Base-by-base conservation (phyloP, 1,139 yeast species). In the Geotrichum candidum region DNA sequence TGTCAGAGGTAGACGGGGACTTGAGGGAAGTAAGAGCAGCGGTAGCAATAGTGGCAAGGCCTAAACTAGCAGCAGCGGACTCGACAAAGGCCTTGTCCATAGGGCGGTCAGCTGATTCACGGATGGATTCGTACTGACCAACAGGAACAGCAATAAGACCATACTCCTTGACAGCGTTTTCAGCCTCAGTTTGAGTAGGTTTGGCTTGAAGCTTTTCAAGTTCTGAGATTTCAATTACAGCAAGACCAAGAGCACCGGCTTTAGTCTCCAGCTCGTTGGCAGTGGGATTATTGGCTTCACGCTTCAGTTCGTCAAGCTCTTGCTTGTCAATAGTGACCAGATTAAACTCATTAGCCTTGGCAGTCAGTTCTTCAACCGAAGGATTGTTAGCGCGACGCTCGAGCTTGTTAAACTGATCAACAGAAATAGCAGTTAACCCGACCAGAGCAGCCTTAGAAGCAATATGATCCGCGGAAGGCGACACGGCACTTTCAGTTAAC, bases 391-490 rank as follows among this genome's bases (percentile, higher is more conserved):
- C 61, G 23, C 57, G 54, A 15, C 57, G 53, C 46, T 57, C 54
- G 22, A 63, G 55, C 15, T 45, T 50, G 13, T 22, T 51, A 15
- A 55, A 67, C 48, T 76, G 79, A 9, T 68, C 68, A n/a, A 64
- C 61, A 10, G 74, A 67, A 3, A 82, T 60, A 10, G 79, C 73
- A 2, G 76, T 74, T 72, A 78, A 73, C 0, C 83, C 83, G 29
- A 29, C 22, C 22, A 54, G 59, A 1, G 45, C 23, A 22, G 56
- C 51, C 27, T 25, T 27, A 23, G 64, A 41, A 25, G 76, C 51
- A 27, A 60, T 33, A n/a, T 33, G 15, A 15, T 60, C 57, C 31
- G 15, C 46, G 15, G 54, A 46, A 11, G 62, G 62, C 18, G 54
- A 15, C 1, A 53, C 31, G n/a, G 35, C 50, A 22, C 51, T 51